These are phyloP conservation scores for Conidiobolus coronatus DNA, from an alignment of 371 early-diverging fungal species.

Conservation along the genomic window DNA sequence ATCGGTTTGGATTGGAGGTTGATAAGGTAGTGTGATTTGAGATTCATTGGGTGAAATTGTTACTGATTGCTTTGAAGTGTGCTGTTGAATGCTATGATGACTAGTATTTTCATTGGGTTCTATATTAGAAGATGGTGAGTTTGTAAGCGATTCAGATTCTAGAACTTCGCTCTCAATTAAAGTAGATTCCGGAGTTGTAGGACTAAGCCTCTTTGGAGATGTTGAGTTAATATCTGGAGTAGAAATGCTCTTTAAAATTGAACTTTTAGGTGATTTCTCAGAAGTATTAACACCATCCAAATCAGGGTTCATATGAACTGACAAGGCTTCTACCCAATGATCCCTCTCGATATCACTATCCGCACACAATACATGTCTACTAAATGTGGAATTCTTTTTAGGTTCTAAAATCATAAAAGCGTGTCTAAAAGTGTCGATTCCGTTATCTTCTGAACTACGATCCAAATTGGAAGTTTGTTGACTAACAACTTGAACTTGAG, in stretches of 20 bases:
- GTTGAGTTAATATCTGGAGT: no score
- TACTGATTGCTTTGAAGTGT: no score
- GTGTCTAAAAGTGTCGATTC: slow-evolving; percentile 29
- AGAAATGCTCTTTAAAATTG: slow-evolving; percentile 5
- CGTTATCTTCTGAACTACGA: slow-evolving; percentile 10
- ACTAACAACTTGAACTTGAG: slow-evolving; percentile 24
- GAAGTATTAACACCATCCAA: no score
- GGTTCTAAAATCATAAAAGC: slow-evolving; percentile 57
- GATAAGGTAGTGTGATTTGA: no score
- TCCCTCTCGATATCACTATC: slow-evolving; percentile 69
- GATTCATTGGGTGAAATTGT: no score
- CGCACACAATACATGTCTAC: slow-evolving; percentile 61
- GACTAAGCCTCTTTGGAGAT: slow-evolving; percentile 10
- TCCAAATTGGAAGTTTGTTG: slow-evolving; percentile 14
- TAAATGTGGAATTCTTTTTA: slow-evolving; percentile 24
- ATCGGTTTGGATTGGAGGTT: no score
- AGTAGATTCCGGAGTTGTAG: neutral
- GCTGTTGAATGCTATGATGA: no score
- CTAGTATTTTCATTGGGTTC: no score
- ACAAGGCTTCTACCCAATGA: slow-evolving; percentile 45
- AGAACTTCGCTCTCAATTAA: neutral
- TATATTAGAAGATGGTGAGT: no score
- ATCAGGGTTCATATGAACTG: no score
- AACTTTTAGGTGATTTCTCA: slow-evolving; percentile 5
- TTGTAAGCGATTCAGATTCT: no score